Base-by-base conservation (phyloP, 2,329 filamentous ascomycete genomes). In the Fusarium torulosum region DNA sequence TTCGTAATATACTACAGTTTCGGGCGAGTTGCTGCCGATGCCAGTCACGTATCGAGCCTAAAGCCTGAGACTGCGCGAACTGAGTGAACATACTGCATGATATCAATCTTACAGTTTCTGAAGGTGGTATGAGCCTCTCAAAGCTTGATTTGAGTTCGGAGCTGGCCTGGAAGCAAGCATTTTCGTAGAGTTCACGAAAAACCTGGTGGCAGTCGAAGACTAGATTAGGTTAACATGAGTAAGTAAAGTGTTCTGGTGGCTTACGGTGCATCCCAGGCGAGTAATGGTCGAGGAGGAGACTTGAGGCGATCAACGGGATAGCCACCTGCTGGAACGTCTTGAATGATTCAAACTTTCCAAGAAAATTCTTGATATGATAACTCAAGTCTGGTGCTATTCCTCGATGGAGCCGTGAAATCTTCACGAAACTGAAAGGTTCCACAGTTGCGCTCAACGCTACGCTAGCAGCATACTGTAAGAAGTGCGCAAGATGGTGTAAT, bases 191-290 rank as follows among this genome's bases (percentile, higher is more conserved):
- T 27, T 51, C 55, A 27, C 20, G 40, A 40, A 63, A 63, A 14
- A 63, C 60, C 4, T 55, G 31, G 31, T 50, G 37, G 11, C 40
- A 53, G 25, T 59, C 51, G 33, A 63, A 63, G 7, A 31, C 60
- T 63, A 40, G 19, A 46, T 19, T 23, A 14, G 27, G 38, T 52
- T 35, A 52, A 23, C 19, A 33, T 17, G 25, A 13, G 37, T 15
- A 31, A 51, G 5, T 31, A 27, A 41, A 51, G 7, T 29, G 5
- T 41, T 31, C 14, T 21, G 25, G n/a, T 42, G 14, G n/a, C 66
- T 42, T 57, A 69, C 66, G 33, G 52, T 69, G 66, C 66, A 69
- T 69, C 4, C 47, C 49, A 27, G 55, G 66, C n/a, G 55, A 42
- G 31, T 66, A 69, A 58, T 69, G 59, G 45, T 69, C 63, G 20